phyloP scores from a whole-genome alignment of 208 protist genomes.

The Leishmania major region DNA sequence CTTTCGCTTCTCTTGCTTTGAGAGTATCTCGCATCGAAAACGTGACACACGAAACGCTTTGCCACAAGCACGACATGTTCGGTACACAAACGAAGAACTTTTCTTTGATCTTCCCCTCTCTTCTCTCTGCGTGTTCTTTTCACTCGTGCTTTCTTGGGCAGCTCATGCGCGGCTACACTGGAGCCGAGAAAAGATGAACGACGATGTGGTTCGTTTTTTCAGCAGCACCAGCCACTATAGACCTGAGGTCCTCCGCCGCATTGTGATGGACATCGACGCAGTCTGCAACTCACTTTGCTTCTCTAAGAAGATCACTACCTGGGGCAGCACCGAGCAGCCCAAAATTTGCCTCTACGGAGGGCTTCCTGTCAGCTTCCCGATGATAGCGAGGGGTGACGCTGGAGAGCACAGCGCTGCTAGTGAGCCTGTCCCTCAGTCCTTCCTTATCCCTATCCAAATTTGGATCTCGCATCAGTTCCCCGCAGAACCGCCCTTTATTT shows the following conservation, averaged over 20 bases:
- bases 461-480: slow-evolving; percentile 62
- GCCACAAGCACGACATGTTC: not conserved
- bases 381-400: slow-evolving; percentile 13
- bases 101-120: not conserved
- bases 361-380: slow-evolving; percentile 35
- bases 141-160: not conserved
- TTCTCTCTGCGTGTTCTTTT: not conserved
- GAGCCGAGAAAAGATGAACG: slow-evolving; percentile 30
- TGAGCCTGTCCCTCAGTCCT: slow-evolving; percentile 12
- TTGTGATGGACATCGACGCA: slow-evolving; percentile 48
- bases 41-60: not conserved
- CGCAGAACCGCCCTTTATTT: slow-evolving; percentile 57
- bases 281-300: slow-evolving; percentile 35
- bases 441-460: slow-evolving; percentile 63
- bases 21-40: not conserved
- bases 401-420: not conserved
- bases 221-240: slow-evolving; percentile 28
- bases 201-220: slow-evolving; percentile 62
- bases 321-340: slow-evolving; percentile 52
- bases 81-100: not conserved
- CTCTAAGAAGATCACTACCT: slow-evolving; percentile 36
- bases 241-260: slow-evolving; percentile 37
- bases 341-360: slow-evolving; percentile 72
- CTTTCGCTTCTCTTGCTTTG: not conserved
- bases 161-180: not conserved